Percentiles rank a stretch among this genome's conserved stretches.
Evolutionary conservation across 306 rosid genomes (phyloP).

Genomic region (Casuarina glauca): DNA sequence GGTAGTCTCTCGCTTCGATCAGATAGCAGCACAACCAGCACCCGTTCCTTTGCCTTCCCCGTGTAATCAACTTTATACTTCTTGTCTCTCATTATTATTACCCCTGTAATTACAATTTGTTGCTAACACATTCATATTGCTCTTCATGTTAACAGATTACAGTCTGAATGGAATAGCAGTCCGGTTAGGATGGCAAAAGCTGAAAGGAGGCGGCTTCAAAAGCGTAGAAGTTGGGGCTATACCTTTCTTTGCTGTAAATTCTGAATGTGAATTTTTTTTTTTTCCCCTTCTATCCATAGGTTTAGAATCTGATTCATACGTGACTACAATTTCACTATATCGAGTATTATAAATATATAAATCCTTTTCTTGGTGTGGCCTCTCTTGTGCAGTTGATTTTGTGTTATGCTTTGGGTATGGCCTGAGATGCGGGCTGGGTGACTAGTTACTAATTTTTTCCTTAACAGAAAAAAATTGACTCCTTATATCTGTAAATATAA

Average conservation of each 20-base stretch:
- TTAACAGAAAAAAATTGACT: neutral
- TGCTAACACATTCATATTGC: conserved; percentile 13
- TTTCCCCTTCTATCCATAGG: conserved; percentile 31
- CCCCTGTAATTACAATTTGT: neutral
- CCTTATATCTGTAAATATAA: neutral
- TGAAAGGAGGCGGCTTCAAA: conserved; percentile 47
- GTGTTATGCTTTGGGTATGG: conserved; percentile 21
- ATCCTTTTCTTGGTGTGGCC: conserved; percentile 19
- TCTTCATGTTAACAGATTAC: conserved; percentile 56
- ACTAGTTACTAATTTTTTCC: conserved; percentile 9
- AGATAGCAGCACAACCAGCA: conserved; percentile 95
- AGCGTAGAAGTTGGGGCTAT: conserved; percentile 61
- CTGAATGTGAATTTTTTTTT: conserved; percentile 32
- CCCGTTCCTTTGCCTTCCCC: conserved; percentile 94
- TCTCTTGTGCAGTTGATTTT: conserved; percentile 48
- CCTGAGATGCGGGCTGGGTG: neutral
- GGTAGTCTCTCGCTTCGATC: conserved; percentile 91
- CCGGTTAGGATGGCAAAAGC: conserved; percentile 89
- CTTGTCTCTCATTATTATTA: neutral
- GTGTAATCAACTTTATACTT: conserved; percentile 41
- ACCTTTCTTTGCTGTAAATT: conserved; percentile 89
- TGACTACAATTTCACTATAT: conserved; percentile 2
- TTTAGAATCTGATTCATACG: conserved; percentile 36
- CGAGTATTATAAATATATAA: conserved; percentile 31
- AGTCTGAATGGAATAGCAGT: conserved; percentile 81